Evolutionary conservation across 2,329 filamentous ascomycete species (phyloP), one percentile per base, ranked within the genome.

Genomic region (Chaetomiaceae sp.): DNA sequence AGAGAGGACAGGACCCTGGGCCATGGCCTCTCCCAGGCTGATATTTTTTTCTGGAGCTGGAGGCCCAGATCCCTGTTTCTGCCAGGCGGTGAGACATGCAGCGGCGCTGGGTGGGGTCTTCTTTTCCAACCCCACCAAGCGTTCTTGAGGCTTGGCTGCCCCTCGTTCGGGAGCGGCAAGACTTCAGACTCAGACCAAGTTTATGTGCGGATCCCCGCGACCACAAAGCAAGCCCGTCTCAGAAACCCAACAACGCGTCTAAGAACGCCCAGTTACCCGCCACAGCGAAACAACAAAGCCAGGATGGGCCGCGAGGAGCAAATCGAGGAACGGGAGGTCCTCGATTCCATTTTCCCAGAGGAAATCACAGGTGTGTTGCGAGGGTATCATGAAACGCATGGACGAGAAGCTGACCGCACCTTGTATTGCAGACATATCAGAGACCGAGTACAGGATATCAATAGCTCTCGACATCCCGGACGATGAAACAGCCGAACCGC

Each of bases 261-360:
- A n/a, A n/a, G n/a, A n/a, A n/a, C n/a, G n/a, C 6, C 25, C 25
- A 27, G 25, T 27, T 27, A 12, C 25, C 25, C 25, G 25, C 5
- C 25, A 27, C 25, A 27, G 6, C 25, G 12, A 6, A 6, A 31
- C 17, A 48, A 16, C 16, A 40, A 19, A 9, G 3, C 25, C 19
- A 48, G 13, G 4, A 49, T 86, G 82, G 82, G 82, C 44, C 78
- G 73, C 67, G 92, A 97, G 76, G 93, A 99, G 55, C 93, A 99
- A 70, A 73, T 85, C 59, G 93, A 99, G 73, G 93, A 99, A 78
- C 85, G 91, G 55, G 93, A 99, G 70, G 92, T 99, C 62, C 89
- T 99, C 66, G 89, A 95, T 66, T 96, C 92, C 55, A 99, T 99
- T 65, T 99, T 97, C 62, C 90, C 93, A 1, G 92, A 99, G 54